Percentiles rank a stretch among this genome's conserved stretches.
phyloP scores from a whole-genome alignment of 2,329 filamentous ascomycete species.

The Penicillium sp. region DNA sequence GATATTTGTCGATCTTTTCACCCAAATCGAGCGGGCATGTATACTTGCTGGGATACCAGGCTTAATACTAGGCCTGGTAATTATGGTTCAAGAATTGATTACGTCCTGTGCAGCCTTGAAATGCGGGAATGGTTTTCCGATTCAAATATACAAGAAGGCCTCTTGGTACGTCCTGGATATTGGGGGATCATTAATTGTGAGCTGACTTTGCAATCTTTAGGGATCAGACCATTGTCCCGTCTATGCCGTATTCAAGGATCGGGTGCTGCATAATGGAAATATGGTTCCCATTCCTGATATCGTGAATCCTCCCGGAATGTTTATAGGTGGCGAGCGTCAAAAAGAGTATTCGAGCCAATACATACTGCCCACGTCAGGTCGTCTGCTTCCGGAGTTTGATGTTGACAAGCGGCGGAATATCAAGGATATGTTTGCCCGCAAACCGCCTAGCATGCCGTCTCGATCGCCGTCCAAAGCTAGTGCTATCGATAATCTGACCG shows the following conservation, averaged over 20 bases:
- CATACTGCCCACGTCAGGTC: conserved; percentile 73
- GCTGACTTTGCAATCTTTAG: conserved; percentile 35
- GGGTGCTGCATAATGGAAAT: conserved; percentile 53
- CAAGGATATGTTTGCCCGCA: conserved; percentile 84
- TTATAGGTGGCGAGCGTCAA: conserved; percentile 64
- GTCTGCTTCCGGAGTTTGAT: conserved; percentile 78
- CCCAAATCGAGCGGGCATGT: conserved; percentile 81
- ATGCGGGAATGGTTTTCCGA: conserved; percentile 79
- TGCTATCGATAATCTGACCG: conserved; percentile 6
- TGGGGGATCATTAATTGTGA: not conserved
- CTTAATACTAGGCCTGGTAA: conserved; percentile 96
- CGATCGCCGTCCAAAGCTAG: conserved; percentile 12
- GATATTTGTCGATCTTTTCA: conserved; percentile 84
- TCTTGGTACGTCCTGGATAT: conserved; percentile 57
- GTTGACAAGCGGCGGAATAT: conserved; percentile 75
- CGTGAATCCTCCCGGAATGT: conserved; percentile 75
- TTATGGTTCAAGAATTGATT: conserved; percentile 90
- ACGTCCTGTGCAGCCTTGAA: conserved; percentile 77
- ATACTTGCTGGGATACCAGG: conserved; percentile 94
- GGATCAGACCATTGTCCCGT: conserved; percentile 97
- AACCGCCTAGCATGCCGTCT: conserved; percentile 32
- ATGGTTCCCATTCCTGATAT: conserved; percentile 65
- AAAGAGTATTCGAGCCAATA: conserved; percentile 67
- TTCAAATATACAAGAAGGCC: conserved; percentile 86
- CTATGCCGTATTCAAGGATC: conserved; percentile 71